These are phyloP conservation scores for Scytalidium lignicola DNA, from an alignment of 2,329 filamentous ascomycete genomes.

Conservation along the genomic window DNA sequence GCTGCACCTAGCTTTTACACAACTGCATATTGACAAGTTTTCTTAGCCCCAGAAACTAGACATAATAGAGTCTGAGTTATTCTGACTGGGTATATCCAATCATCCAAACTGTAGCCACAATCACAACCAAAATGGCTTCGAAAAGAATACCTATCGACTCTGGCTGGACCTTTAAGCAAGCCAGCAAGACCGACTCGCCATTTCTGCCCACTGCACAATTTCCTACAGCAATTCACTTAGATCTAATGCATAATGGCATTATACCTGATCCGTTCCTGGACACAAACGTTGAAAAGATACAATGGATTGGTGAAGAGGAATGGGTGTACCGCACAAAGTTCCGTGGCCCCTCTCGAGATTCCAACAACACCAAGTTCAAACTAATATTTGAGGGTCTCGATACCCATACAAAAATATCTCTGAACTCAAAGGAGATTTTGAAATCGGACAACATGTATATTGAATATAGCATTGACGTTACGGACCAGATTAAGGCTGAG, in stretches of 20 bases:
- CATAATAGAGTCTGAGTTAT: too few relatives aligned
- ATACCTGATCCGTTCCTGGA: conserved; percentile 45
- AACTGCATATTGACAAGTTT: too few relatives aligned
- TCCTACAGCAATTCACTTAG: conserved; percentile 4
- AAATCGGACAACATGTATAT: conserved; percentile 60
- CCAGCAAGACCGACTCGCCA: not conserved
- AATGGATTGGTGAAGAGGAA: conserved; percentile 43
- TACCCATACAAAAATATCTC: conserved; percentile 53
- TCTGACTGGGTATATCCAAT: too few relatives aligned
- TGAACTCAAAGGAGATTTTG: conserved; percentile 50
- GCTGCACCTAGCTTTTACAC: too few relatives aligned
- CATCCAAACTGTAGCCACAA: too few relatives aligned
- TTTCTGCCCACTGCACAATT: conserved; percentile 4
- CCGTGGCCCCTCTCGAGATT: conserved; percentile 6
- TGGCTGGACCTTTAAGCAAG: conserved; percentile 6
- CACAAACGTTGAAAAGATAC: conserved; percentile 42
- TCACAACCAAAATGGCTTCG: not conserved
- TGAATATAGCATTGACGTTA: conserved; percentile 50
- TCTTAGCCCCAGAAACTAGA: too few relatives aligned
- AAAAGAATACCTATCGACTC: not conserved
- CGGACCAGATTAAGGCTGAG: conserved; percentile 25
- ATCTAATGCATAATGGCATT: conserved; percentile 3
- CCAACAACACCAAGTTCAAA: conserved; percentile 32
- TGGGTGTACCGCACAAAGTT: conserved; percentile 34
- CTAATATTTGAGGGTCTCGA: conserved; percentile 61